Conservation (phyloP, 352 stramenopile species). For the Phytopythium sindhum region DNA sequence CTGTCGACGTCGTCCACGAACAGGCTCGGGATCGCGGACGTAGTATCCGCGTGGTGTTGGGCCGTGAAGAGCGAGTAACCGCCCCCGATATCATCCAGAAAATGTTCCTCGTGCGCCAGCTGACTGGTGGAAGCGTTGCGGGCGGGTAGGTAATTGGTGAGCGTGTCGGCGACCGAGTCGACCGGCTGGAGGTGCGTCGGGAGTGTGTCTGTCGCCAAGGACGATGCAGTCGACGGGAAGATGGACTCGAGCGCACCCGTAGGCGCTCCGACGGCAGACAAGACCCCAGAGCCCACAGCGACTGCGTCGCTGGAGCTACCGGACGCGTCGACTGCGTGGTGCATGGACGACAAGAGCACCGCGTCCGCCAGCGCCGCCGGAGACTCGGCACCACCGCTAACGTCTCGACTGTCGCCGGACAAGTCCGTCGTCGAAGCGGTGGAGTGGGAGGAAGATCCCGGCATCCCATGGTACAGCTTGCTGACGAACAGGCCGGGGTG, state of each 20-base stretch:
- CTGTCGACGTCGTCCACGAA: constrained; percentile 23
- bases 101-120: background rate
- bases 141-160: constrained; percentile 35
- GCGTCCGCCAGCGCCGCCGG: constrained; percentile 27
- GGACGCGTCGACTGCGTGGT: constrained; percentile 25
- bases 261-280: background rate
- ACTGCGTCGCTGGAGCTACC: constrained; percentile 4
- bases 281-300: background rate
- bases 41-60: background rate
- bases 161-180: constrained; percentile 24
- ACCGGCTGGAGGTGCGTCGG: constrained; percentile 22
- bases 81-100: constrained; percentile 6
- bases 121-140: constrained; percentile 4
- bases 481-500: constrained; percentile 2
- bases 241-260: background rate
- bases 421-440: background rate
- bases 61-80: background rate
- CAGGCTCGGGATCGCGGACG: constrained; percentile 18
- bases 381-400: constrained; percentile 7
- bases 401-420: background rate
- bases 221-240: background rate
- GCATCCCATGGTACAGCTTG: constrained; percentile 1
- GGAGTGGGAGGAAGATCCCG: background rate
- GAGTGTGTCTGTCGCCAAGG: background rate
- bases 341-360: constrained; percentile 50